These are phyloP conservation scores for Maudiozyma pseudohumilis DNA, from an alignment of 805 yeast genomes.

Conservation along the genomic window DNA sequence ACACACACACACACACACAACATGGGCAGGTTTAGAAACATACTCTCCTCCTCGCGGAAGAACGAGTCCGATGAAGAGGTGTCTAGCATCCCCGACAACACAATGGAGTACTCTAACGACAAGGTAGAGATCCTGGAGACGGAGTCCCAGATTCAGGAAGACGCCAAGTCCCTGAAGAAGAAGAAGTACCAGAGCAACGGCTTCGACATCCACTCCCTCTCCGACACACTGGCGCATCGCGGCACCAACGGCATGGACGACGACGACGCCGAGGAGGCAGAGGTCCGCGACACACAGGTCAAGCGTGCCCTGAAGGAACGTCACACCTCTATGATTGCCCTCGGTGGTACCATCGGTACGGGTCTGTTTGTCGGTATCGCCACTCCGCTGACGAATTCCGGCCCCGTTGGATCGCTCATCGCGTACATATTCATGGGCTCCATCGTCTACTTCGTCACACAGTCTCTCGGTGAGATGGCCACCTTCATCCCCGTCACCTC, in stretches of 20 bases:
- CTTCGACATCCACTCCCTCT: constrained; percentile 6
- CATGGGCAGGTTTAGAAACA: constrained; percentile 8
- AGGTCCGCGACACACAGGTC: constrained; percentile 34
- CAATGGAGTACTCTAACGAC: constrained; percentile 1
- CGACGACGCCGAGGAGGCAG: constrained; percentile 26
- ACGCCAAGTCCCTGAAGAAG: not conserved
- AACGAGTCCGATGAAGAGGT: constrained; percentile 1
- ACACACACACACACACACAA: not conserved
- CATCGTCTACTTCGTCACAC: constrained; percentile 51
- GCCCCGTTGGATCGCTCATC: constrained; percentile 55
- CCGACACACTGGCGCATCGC: constrained; percentile 5
- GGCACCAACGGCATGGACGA: constrained; percentile 7
- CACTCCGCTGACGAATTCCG: constrained; percentile 43
- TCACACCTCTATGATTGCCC: constrained; percentile 61
- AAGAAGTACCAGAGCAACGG: constrained; percentile 1
- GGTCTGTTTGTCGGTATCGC: constrained; percentile 58
- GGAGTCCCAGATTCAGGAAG: not conserved
- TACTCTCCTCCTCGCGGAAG: constrained; percentile 6
- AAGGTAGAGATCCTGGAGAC: constrained; percentile 6
- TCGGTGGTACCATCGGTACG: constrained; percentile 69
- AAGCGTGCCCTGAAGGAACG: constrained; percentile 51
- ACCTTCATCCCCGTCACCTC: constrained; percentile 56
- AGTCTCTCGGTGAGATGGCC: constrained; percentile 66
- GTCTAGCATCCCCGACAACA: constrained; percentile 1
- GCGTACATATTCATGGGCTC: constrained; percentile 55